These are phyloP conservation scores for Penicillium sp. DNA, from an alignment of 2,329 filamentous ascomycete species.

Conservation along the genomic window DNA sequence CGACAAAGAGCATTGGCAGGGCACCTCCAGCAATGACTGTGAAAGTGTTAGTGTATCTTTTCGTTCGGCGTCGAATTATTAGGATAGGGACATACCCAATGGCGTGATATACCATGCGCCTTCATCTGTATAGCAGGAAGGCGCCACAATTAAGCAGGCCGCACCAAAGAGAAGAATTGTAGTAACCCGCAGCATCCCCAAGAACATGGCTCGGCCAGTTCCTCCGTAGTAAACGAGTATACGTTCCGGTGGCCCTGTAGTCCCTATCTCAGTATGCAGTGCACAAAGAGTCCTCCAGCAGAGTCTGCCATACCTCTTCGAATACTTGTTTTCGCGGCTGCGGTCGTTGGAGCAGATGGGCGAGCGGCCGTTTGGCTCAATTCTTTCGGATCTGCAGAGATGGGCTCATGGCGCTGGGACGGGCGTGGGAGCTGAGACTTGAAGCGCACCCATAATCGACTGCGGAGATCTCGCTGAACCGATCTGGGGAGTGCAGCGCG, in stretches of 20 bases:
- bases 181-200: constrained; percentile 69
- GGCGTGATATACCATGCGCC: constrained; percentile 44
- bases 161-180: constrained; percentile 67
- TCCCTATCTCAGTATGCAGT: constrained; percentile 12
- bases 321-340: constrained; percentile 25
- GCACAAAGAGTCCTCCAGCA: background rate
- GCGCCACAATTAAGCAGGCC: constrained; percentile 63
- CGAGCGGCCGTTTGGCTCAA: constrained; percentile 8
- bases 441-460: constrained; percentile 26
- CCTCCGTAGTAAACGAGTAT: constrained; percentile 75
- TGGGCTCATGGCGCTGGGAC: constrained; percentile 22
- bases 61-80: background rate
- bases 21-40: constrained; percentile 60
- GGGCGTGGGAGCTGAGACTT: constrained; percentile 30
- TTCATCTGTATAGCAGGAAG: constrained; percentile 52
- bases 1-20: constrained; percentile 63
- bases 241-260: constrained; percentile 38
- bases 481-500: constrained; percentile 26
- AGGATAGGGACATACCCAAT: constrained; percentile 33
- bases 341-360: constrained; percentile 14
- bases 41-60: constrained; percentile 5
- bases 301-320: constrained; percentile 28
- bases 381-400: constrained; percentile 23
- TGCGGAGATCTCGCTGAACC: constrained; percentile 28
- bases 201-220: constrained; percentile 61